A percentile compares a stretch with the other conserved stretches of the same genome.
These are phyloP conservation scores for Hanseniaspora occidentalis DNA, from an alignment of 805 yeast species.

Conservation along the genomic window DNA sequence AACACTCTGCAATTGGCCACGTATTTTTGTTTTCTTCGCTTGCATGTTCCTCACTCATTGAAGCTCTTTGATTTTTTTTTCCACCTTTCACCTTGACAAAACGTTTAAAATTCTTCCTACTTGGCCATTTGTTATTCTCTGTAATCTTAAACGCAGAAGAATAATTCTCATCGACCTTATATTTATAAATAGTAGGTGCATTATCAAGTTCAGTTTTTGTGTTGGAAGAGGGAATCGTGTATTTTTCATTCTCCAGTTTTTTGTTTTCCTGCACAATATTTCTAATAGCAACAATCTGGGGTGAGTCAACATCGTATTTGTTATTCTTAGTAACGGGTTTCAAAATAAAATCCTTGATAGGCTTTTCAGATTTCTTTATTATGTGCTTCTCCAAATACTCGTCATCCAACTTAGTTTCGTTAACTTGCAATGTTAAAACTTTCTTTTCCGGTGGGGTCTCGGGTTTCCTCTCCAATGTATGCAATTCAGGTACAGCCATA, in stretches of 20 bases:
- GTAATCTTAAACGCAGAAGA: neutral
- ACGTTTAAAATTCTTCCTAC: conserved; percentile 28
- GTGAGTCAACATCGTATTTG: neutral
- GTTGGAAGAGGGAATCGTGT: neutral
- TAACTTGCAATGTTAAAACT: too few species aligned
- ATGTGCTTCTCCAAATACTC: too few species aligned
- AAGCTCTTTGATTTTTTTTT: conserved; percentile 6
- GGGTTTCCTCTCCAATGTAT: too few species aligned
- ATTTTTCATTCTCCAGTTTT: neutral
- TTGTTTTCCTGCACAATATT: neutral
- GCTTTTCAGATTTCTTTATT: neutral
- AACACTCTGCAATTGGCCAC: neutral
- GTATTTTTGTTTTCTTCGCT: neutral
- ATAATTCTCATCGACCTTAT: neutral
- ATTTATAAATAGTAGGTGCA: neutral
- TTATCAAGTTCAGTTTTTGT: neutral
- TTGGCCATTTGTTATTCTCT: neutral
- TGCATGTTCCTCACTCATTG: neutral
- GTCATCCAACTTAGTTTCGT: too few species aligned
- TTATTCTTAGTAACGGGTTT: neutral
- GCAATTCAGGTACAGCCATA: too few species aligned
- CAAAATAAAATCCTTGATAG: neutral
- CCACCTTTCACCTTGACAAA: conserved; percentile 26
- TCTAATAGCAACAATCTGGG: neutral
- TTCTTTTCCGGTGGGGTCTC: too few species aligned